A percentile compares a stretch with the other conserved stretches of the same genome.
phyloP scores from a whole-genome alignment of 805 yeast genomes.

The Ogataea kodamae region DNA sequence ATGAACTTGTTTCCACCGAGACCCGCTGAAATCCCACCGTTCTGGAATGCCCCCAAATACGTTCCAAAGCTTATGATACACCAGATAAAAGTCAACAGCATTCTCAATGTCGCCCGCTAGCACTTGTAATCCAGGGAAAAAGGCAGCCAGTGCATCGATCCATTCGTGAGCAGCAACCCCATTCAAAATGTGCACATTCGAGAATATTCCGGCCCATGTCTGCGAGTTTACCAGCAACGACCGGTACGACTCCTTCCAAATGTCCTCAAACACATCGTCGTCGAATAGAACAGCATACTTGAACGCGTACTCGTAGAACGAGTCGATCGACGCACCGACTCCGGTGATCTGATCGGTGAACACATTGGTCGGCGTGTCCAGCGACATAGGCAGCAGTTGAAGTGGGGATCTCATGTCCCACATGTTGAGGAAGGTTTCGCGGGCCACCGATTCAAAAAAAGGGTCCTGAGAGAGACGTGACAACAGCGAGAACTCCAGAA shows the following conservation, averaged over 20 bases:
- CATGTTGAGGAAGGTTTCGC: slow-evolving; percentile 58
- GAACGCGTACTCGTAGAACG: slow-evolving; percentile 84
- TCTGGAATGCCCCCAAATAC: slow-evolving; percentile 81
- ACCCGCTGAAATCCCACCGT: slow-evolving; percentile 58
- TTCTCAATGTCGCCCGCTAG: slow-evolving; percentile 68
- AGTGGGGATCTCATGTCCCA: slow-evolving; percentile 65
- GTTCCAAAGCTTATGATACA: slow-evolving; percentile 76
- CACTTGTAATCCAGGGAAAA: slow-evolving; percentile 83
- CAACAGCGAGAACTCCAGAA: slow-evolving; percentile 74
- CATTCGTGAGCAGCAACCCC: slow-evolving; percentile 57
- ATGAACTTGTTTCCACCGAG: slow-evolving; percentile 20
- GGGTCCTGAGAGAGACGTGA: slow-evolving; percentile 74
- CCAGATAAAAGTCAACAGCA: slow-evolving; percentile 59
- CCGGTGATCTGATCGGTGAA: slow-evolving; percentile 68
- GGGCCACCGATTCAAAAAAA: slow-evolving; percentile 60
- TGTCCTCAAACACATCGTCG: slow-evolving; percentile 44
- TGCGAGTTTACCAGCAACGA: slow-evolving; percentile 55
- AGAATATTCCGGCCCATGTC: slow-evolving; percentile 32
- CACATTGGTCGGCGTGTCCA: slow-evolving; percentile 39
- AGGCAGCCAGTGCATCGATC: slow-evolving; percentile 86
- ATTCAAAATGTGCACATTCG: slow-evolving; percentile 51
- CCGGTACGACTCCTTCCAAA: slow-evolving; percentile 60
- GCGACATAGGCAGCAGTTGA: slow-evolving; percentile 73
- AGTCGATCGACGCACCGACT: slow-evolving; percentile 87
- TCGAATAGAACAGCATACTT: slow-evolving; percentile 73